Evolutionary conservation across 164 flowering plant genomes (phyloP).

Genomic region (Houttuynia cordata): DNA sequence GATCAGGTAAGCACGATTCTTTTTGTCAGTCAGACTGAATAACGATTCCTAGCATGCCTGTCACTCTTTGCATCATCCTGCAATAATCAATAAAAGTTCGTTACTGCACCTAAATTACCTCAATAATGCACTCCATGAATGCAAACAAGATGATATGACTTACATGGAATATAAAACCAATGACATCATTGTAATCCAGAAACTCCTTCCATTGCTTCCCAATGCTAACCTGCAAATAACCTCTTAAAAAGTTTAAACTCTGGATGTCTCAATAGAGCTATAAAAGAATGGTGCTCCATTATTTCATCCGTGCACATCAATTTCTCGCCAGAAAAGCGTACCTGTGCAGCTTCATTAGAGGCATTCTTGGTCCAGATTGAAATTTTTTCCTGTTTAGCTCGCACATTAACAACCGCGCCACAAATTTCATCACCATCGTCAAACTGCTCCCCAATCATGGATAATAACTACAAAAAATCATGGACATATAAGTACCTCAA

Average conservation of each 20-base stretch:
- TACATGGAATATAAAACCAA: slow-evolving; percentile 53
- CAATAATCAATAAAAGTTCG: slow-evolving; percentile 5
- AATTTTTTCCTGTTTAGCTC: slow-evolving; percentile 65
- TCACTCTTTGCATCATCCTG: slow-evolving; percentile 82
- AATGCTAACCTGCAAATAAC: slow-evolving; percentile 35
- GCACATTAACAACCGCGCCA: slow-evolving; percentile 82
- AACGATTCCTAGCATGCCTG: slow-evolving; percentile 46
- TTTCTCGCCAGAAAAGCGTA: slow-evolving; percentile 4
- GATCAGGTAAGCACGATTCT: too few species aligned
- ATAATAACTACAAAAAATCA: slow-evolving; percentile 44
- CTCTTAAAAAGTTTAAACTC: neutral
- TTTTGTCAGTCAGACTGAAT: slow-evolving; percentile 13
- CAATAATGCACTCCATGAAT: neutral
- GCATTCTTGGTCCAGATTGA: slow-evolving; percentile 90
- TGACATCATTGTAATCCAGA: slow-evolving; percentile 45
- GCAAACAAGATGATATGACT: neutral
- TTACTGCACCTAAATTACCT: neutral
- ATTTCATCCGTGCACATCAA: too few species aligned
- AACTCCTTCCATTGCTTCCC: slow-evolving; percentile 77
- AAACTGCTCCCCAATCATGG: slow-evolving; percentile 97
- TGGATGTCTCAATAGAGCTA: neutral
- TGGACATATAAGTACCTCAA: neutral
- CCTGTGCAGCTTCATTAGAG: slow-evolving; percentile 82
- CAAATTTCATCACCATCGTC: slow-evolving; percentile 95
- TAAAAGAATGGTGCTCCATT: neutral